Evolutionary conservation across 805 yeast species (phyloP), one percentile per base, ranked within the genome.

Genomic region (Ogataea pilisensis): DNA sequence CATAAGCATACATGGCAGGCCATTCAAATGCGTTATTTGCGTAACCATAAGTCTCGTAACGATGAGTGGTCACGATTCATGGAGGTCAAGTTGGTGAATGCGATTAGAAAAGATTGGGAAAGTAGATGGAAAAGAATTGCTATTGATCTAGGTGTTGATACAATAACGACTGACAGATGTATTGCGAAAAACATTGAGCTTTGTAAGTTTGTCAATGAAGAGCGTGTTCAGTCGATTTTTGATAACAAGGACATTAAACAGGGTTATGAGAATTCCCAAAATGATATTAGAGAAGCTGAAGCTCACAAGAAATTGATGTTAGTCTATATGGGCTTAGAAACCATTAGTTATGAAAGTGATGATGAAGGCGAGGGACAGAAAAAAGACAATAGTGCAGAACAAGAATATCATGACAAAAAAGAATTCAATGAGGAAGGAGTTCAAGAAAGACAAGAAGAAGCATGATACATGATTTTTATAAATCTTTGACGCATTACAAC

Each of bases 1-100:
- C 38, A 51, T 12, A 50, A 58, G 35, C 72, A 69, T 44, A 50
- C 70, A 13, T 68, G 73, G 73, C 73, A 69, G 48, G 72, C 73
- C 2, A 64, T 70, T 27, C 75, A 70, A 50, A 70, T 70, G 75
- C 50, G 73, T 37, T 70, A 70, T 44, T 53, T 70, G 32, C 57
- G 75, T 8, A 55, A 63, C 29, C 66, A 68, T 41, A 65, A 65
- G 41, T 52, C 63, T 8, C 49, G 71, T 24, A 56, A 60, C 35
- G 64, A 53, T 17, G 49, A 50, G 24, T 64, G 70, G 67, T 54
- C 66, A 13, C 45, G 59, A 26, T 55, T 51, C 24, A 69, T 70
- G 57, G 65, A 57, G 30, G 38, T 53, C 3, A 56, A 54, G 36
- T 48, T 69, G 28, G 45, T 61, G 16, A 50, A 51, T 31, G 58